Conservation (phyloP, 345 rosid species). For the Salix suchowensis region DNA sequence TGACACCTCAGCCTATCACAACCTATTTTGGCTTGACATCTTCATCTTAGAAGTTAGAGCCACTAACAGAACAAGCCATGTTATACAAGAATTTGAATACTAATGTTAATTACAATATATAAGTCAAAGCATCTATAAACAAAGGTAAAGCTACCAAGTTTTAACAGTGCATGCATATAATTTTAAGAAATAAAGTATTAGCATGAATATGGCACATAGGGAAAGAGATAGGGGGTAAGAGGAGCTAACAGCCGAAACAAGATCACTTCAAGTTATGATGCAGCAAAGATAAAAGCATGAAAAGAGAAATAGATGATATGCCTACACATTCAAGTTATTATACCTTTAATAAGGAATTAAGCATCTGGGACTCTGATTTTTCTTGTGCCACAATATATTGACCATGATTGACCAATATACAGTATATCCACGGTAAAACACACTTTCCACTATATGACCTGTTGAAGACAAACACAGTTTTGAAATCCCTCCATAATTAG, state of each 20-base stretch:
- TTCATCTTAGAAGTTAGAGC: not conserved
- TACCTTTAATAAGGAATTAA: constrained; percentile 65
- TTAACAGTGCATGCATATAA: too few relatives aligned
- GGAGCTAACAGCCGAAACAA: not conserved
- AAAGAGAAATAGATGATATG: constrained; percentile 2
- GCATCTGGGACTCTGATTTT: constrained; percentile 32
- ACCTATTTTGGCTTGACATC: not conserved
- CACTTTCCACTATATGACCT: constrained; percentile 53
- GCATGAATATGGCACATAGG: not conserved
- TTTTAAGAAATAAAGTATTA: too few relatives aligned
- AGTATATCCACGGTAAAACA: constrained; percentile 76
- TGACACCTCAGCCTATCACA: not conserved
- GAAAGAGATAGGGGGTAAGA: not conserved
- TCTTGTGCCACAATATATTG: constrained; percentile 50
- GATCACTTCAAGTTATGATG: not conserved
- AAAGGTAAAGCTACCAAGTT: too few relatives aligned
- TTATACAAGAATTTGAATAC: too few relatives aligned
- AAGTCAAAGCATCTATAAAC: too few relatives aligned
- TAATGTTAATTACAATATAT: too few relatives aligned
- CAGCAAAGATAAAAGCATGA: not conserved
- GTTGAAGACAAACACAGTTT: constrained; percentile 22
- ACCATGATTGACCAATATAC: constrained; percentile 68
- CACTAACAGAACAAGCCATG: not conserved
- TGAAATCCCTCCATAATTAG: not conserved
- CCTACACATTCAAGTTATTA: not conserved